Base-by-base conservation (phyloP, 108 stramenopile species). In the Aurantiochytrium sp. region DNA sequence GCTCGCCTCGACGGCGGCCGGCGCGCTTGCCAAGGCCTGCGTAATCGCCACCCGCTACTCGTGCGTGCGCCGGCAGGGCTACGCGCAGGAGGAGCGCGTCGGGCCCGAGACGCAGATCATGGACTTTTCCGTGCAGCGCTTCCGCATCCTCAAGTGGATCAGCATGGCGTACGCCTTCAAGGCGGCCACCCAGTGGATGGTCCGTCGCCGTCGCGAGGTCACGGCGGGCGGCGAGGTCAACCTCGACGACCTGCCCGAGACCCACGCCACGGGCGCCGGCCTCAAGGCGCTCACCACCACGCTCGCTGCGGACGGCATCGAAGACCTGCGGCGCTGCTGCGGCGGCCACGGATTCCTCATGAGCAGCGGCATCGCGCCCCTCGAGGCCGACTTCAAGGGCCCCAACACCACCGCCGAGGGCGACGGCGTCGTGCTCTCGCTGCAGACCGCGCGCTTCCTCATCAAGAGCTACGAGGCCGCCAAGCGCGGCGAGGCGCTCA, bases 361-460 rank as follows among this genome's bases (percentile, higher is more conserved):
- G 73, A 48, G 42, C 30, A 81, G 73, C 3, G 73, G 73, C 19
- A 81, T 81, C n/a, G 73, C 73, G 6, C 42, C 73, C 12, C 39
- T 81, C 45, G 73, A 81, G 45, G 73, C 73, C 10, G 73, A 81
- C 30, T 81, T 81, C 73, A 81, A 81, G 73, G 73, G 73, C 12
- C 73, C 73, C 27, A 81, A 81, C 45, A 48, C 73, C 45, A 81
- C 73, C 30, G 73, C 73, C n/a, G 73, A 81, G 45, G 73, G 73
- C 45, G 73, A 81, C 45, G 42, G 21, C 21, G 45, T 81, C 30
- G 39, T 81, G 12, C 39, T 81, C 10, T 81, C 45, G 10, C 73
- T 81, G 0, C 73, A 81, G 3, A 81, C 73, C n/a, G 73, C 73
- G 1, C 73, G 73, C 24, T 81, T 48, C 24, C 45, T 81, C 27